Percentiles rank a stretch among this genome's conserved stretches.
These are phyloP conservation scores for Nemania abortiva DNA, from an alignment of 2,329 filamentous ascomycete species.

Conservation along the genomic window DNA sequence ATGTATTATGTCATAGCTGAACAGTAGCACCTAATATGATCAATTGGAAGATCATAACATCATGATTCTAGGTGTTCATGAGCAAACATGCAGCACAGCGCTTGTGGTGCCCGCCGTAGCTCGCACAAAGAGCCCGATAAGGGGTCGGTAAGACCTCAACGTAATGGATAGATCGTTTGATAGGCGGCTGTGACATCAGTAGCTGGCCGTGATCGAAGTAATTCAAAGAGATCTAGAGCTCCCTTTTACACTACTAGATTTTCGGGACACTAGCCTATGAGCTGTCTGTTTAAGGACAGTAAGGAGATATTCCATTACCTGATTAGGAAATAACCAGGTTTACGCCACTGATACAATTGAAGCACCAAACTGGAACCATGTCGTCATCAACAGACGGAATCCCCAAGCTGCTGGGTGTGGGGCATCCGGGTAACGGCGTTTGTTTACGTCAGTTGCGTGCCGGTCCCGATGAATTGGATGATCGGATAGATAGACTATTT, in stretches of 20 bases:
- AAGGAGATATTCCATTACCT: conserved; percentile 35
- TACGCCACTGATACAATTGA: conserved; percentile 34
- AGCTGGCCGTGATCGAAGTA: conserved; percentile 33
- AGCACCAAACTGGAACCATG: conserved; percentile 36
- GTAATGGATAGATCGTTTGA: conserved; percentile 1
- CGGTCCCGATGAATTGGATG: neutral
- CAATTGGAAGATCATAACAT: conserved; percentile 17
- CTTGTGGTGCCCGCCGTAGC: neutral
- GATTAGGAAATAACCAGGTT: conserved; percentile 36
- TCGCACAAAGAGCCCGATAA: conserved; percentile 5
- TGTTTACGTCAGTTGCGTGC: conserved; percentile 31
- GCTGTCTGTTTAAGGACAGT: neutral
- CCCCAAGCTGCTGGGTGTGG: conserved; percentile 1
- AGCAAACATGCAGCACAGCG: neutral
- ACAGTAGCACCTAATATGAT: neutral
- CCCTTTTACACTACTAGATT: conserved; percentile 27
- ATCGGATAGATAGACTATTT: neutral
- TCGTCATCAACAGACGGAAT: conserved; percentile 41
- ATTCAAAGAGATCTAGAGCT: conserved; percentile 29
- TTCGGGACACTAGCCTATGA: conserved; percentile 5
- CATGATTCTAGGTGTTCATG: conserved; percentile 10
- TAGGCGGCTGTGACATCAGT: conserved; percentile 45
- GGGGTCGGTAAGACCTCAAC: conserved; percentile 2
- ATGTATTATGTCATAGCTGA: conserved; percentile 30
- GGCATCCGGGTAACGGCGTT: conserved; percentile 4